These are phyloP conservation scores for Pichia sp. DNA, from an alignment of 1,139 yeast species.

Conservation along the genomic window DNA sequence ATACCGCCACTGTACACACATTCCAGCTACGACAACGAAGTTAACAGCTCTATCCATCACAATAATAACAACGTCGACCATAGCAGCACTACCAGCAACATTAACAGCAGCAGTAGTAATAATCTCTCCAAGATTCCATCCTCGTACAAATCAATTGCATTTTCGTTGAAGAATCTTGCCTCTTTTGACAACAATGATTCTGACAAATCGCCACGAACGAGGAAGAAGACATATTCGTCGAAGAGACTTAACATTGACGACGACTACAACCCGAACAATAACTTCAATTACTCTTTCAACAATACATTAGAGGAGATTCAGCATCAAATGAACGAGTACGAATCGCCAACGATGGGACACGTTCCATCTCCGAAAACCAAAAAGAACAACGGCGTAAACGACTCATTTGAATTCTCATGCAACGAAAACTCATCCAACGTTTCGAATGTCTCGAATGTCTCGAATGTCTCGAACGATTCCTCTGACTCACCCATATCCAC, in stretches of 20 bases:
- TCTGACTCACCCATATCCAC: neutral
- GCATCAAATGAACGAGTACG: slow-evolving; percentile 27
- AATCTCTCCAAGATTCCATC: slow-evolving; percentile 6
- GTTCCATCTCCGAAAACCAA: neutral
- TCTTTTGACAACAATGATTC: neutral
- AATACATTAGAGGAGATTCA: slow-evolving; percentile 33
- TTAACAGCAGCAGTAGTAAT: neutral
- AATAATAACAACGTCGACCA: neutral
- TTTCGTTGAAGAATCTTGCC: slow-evolving; percentile 15
- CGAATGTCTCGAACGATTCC: neutral
- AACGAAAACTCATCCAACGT: neutral
- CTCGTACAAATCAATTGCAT: slow-evolving; percentile 15
- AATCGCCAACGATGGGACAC: neutral
- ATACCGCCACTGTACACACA: neutral
- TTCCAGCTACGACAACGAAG: neutral
- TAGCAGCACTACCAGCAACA: neutral
- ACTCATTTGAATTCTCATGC: neutral
- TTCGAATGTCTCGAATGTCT: neutral
- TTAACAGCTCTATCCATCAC: neutral
- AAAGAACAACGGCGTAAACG: neutral
- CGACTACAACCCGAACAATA: slow-evolving; percentile 31
- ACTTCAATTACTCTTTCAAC: slow-evolving; percentile 30
- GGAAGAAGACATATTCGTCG: slow-evolving; percentile 6
- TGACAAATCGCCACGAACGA: slow-evolving; percentile 1
- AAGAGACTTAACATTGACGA: slow-evolving; percentile 20